Evolutionary conservation across 2,329 filamentous ascomycete genomes (phyloP).

Genomic region (Verticillium isaacii): DNA sequence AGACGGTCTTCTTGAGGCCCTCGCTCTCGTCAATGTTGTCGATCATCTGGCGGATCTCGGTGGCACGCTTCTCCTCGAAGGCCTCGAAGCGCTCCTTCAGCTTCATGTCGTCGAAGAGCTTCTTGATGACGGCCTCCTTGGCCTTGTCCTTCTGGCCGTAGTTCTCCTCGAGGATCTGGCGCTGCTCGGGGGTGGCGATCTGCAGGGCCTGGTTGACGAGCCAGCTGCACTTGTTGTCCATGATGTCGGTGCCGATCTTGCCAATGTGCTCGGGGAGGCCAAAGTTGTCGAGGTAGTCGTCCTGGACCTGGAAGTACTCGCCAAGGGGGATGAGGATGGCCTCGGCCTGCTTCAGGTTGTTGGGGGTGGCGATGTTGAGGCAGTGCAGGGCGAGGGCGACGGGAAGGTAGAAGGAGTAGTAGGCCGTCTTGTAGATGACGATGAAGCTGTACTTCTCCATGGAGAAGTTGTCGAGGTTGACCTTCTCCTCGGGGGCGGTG

Average conservation of each 20-base stretch:
- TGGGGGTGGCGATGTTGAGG: conserved; percentile 75
- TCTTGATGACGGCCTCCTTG: conserved; percentile 83
- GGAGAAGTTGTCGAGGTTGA: conserved; percentile 93
- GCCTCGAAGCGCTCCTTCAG: conserved; percentile 79
- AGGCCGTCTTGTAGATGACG: conserved; percentile 98
- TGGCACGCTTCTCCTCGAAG: conserved; percentile 84
- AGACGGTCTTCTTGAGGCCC: conserved; percentile 85
- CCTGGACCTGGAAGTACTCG: conserved; percentile 98
- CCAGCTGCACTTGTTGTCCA: conserved; percentile 99
- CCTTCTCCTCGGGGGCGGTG: conserved; percentile 89
- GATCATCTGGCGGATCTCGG: conserved; percentile 74
- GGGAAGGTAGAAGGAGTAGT: conserved; percentile 98
- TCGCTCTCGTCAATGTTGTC: conserved; percentile 75
- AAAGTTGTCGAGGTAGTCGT: conserved; percentile 98
- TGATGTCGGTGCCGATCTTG: conserved; percentile 98
- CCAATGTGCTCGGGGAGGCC: conserved; percentile 88
- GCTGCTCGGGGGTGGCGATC: conserved; percentile 77
- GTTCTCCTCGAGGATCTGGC: conserved; percentile 81
- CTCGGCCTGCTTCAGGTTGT: conserved; percentile 85
- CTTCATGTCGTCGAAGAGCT: conserved; percentile 79
- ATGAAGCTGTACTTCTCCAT: conserved; percentile 96
- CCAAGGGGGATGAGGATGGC: conserved; percentile 94
- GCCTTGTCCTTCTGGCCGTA: conserved; percentile 87
- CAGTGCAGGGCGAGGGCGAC: conserved; percentile 87
- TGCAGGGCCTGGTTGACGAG: conserved; percentile 90